Percentiles rank a stretch among this genome's conserved stretches.
These are phyloP conservation scores for Solanum corneliomulleri DNA, from an alignment of 257 asterid species.

Conservation along the genomic window DNA sequence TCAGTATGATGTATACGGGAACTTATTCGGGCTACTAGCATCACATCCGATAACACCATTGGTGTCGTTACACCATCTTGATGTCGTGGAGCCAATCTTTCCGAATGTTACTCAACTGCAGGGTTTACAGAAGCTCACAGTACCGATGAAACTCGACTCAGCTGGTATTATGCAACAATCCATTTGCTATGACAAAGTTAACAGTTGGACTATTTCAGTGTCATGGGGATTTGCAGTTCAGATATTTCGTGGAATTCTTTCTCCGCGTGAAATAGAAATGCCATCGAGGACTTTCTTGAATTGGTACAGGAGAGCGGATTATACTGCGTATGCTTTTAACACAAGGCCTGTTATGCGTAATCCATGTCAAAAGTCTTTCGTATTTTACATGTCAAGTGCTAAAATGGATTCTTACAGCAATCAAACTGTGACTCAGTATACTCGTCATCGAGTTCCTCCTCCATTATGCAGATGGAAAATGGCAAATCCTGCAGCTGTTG, in stretches of 20 bases:
- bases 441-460: constrained; percentile 22
- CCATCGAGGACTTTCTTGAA: constrained; percentile 85
- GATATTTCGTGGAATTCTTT: constrained; percentile 59
- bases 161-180: constrained; percentile 83
- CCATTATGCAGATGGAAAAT: constrained; percentile 65
- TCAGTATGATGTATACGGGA: constrained; percentile 76
- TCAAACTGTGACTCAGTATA: constrained; percentile 35
- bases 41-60: constrained; percentile 75
- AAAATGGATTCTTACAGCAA: constrained; percentile 23
- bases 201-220: constrained; percentile 59
- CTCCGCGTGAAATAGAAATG: constrained; percentile 82
- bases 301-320: constrained; percentile 78
- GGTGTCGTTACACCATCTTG: constrained; percentile 79
- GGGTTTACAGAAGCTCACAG: constrained; percentile 43
- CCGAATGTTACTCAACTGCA: constrained; percentile 53
- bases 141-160: constrained; percentile 63
- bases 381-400: constrained; percentile 43
- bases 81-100: constrained; percentile 76
- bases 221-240: constrained; percentile 88
- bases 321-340: constrained; percentile 68
- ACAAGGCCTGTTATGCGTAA: constrained; percentile 81
- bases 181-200: constrained; percentile 56
- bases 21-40: constrained; percentile 65
- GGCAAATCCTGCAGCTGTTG: constrained; percentile 41
- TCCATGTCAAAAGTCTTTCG: constrained; percentile 65